Evolutionary conservation across 2,329 filamentous ascomycete genomes (phyloP), one percentile per base, ranked within the genome.

Genomic region (Ophiostoma quercus): DNA sequence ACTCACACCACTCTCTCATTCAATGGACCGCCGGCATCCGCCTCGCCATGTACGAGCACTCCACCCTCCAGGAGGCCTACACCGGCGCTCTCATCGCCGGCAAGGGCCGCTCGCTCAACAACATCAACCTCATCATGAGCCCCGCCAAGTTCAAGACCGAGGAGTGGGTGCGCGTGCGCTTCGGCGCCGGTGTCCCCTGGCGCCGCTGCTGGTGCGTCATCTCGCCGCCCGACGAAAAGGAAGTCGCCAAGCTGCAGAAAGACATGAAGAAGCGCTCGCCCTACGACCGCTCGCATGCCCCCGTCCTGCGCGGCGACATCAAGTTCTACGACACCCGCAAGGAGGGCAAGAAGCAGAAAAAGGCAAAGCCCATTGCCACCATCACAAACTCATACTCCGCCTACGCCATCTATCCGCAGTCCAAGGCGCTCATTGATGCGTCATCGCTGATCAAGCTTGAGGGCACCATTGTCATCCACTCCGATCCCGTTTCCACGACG

Each of bases 11-110:
- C 77, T 96, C 94, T 0, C 83, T 99, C 69, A 90, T 94, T 2
- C 94, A 98, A 80, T 99, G 95, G 95, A 97, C 95, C 0, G 91
- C 95, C 19, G 92, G 91, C 63, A 98, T 99, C 74, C 89, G 95
- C 66, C 87, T 99, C 29, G 87, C 94, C 75, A 96, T 98, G 87
- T 98, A 90, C 78, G 95, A 99, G 81, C 91, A 98, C 76, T 89
- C 93, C 1, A 92, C 92, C 0, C 82, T 99, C 43, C 94, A 98
- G 77, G 95, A 99, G 80, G 93, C 95, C 0, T 99, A 99, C 78
- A 99, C 95, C 0, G 95, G 95, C 7, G 94, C 94, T 25, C 83
- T 99, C 63, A 95, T 99, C 76, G 95, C 95, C 12, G 95, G 94
- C 69, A 98, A 97, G 80, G 95, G 94, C 71, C 96, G 93, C 78